phyloP scores from a whole-genome alignment of 352 stramenopile species.

The Phytophthora fragariae region DNA sequence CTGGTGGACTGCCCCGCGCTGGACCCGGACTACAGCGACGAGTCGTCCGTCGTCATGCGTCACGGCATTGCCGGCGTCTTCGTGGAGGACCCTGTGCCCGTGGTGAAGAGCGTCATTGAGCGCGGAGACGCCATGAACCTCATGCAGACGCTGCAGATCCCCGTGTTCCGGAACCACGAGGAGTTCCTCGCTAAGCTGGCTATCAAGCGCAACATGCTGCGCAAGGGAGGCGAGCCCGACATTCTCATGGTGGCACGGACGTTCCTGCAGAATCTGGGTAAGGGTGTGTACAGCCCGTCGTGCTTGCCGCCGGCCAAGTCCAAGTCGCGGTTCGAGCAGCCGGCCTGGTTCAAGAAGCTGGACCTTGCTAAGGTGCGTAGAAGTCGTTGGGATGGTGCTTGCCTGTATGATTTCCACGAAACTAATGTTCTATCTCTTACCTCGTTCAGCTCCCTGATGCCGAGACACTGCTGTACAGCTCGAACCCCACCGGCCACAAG shows the following conservation, averaged over 20 bases:
- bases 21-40: conserved; percentile 95
- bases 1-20: conserved; percentile 98
- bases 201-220: conserved; percentile 92
- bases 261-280: conserved; percentile 84
- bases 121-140: conserved; percentile 93
- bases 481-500: conserved; percentile 65
- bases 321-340: conserved; percentile 86
- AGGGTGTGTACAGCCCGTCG: conserved; percentile 60
- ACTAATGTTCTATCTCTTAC: conserved; percentile 24
- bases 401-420: not conserved
- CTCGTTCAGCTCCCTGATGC: conserved; percentile 49
- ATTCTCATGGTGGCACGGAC: conserved; percentile 92
- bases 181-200: conserved; percentile 98
- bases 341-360: conserved; percentile 69
- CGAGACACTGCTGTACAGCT: conserved; percentile 66
- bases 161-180: conserved; percentile 92
- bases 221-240: conserved; percentile 97
- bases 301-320: conserved; percentile 80
- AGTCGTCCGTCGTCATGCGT: conserved; percentile 86
- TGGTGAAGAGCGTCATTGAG: conserved; percentile 92
- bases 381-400: not conserved
- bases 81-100: conserved; percentile 94
- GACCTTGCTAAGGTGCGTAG: conserved; percentile 57
- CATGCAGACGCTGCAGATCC: conserved; percentile 97
- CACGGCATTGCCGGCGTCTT: conserved; percentile 96